These are phyloP conservation scores for Cryphonectria japonica DNA, from an alignment of 2,329 filamentous ascomycete genomes.

Conservation along the genomic window DNA sequence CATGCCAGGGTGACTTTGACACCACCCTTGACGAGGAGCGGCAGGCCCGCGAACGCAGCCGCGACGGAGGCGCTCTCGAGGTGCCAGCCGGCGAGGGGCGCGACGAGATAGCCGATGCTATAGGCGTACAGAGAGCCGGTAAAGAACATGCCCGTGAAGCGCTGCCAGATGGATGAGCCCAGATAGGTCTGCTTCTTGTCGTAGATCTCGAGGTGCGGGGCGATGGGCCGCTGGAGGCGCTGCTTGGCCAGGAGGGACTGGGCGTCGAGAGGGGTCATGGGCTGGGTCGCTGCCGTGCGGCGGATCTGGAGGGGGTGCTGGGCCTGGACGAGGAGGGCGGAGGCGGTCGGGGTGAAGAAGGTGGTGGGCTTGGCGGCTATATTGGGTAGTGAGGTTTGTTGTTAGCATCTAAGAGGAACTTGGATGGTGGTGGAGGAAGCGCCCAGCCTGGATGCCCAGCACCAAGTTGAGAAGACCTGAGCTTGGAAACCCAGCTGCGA, in stretches of 20 bases:
- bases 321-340: conserved; percentile 45
- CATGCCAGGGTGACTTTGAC: conserved; percentile 61
- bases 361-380: conserved; percentile 48
- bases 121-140: conserved; percentile 79
- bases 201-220: conserved; percentile 88
- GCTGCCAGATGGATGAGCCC: conserved; percentile 72
- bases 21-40: conserved; percentile 61
- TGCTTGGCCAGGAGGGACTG: conserved; percentile 75
- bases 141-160: conserved; percentile 78
- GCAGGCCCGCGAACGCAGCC: conserved; percentile 61
- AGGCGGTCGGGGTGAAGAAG: conserved; percentile 53
- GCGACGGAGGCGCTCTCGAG: conserved; percentile 63
- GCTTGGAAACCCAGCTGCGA: background rate
- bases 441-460: background rate
- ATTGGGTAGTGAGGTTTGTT: background rate
- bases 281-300: conserved; percentile 60
- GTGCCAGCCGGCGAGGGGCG: conserved; percentile 72
- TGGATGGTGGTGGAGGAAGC: background rate
- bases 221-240: conserved; percentile 78
- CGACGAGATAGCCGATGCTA: conserved; percentile 77
- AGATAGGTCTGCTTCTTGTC: conserved; percentile 85
- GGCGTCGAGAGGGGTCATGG: conserved; percentile 57
- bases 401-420: background rate
- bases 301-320: conserved; percentile 39
- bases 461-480: background rate